phyloP scores from a whole-genome alignment of 352 stramenopile genomes.

The Vaucheria bursata region DNA sequence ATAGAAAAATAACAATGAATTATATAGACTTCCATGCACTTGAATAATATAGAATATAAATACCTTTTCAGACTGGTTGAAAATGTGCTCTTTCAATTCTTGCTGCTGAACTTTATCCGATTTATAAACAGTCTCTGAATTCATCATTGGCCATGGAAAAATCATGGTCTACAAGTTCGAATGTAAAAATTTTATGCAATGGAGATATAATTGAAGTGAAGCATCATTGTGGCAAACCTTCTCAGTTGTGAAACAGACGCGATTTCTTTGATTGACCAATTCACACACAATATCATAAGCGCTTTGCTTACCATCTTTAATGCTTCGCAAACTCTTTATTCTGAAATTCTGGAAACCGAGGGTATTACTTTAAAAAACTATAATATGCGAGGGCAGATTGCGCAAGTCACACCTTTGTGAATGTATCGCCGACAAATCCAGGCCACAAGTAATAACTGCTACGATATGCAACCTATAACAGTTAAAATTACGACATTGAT shows the following conservation, averaged over 20 bases:
- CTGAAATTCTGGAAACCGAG: conserved; percentile 30
- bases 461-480: conserved; percentile 19
- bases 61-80: conserved; percentile 37
- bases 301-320: conserved; percentile 45
- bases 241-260: conserved; percentile 59
- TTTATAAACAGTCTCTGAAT: conserved; percentile 7
- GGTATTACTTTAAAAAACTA: not conserved
- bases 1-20: too few species aligned
- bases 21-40: not conserved
- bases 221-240: too few species aligned
- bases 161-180: conserved; percentile 22
- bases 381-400: not conserved
- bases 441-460: conserved; percentile 59
- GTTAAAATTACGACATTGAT: not conserved
- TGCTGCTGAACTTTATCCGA: conserved; percentile 6
- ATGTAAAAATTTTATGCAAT: not conserved
- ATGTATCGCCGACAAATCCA: conserved; percentile 58
- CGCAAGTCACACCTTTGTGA: conserved; percentile 18
- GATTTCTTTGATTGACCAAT: conserved; percentile 60
- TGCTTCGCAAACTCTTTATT: conserved; percentile 57
- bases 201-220: conserved; percentile 14
- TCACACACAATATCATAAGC: conserved; percentile 59
- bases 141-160: conserved; percentile 52
- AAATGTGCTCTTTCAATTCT: conserved; percentile 37
- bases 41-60: not conserved